phyloP scores from a whole-genome alignment of 2,329 filamentous ascomycete species.

The Ascochyta lentis region DNA sequence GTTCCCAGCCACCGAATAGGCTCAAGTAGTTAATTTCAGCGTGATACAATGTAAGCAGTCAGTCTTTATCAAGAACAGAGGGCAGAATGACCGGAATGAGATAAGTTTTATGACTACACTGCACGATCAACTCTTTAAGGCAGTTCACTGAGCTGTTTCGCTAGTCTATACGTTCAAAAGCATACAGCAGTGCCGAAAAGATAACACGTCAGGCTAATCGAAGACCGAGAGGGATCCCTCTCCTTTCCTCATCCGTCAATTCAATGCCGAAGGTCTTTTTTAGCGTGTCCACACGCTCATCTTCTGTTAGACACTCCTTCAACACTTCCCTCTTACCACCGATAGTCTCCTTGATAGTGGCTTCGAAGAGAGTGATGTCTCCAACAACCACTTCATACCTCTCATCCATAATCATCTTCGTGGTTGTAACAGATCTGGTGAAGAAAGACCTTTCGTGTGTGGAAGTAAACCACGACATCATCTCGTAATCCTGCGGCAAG shows the following conservation, averaged over 20 bases:
- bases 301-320: constrained; percentile 12
- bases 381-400: constrained; percentile 12
- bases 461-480: constrained; percentile 34
- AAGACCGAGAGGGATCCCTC: neutral
- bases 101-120: too few relatives aligned
- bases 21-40: too few relatives aligned
- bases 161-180: neutral
- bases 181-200: neutral
- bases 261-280: constrained; percentile 10
- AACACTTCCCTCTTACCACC: neutral
- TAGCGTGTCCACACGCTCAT: constrained; percentile 11
- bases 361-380: constrained; percentile 14
- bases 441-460: constrained; percentile 25
- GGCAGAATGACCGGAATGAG: too few relatives aligned
- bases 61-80: too few relatives aligned
- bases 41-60: too few relatives aligned
- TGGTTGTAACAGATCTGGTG: constrained; percentile 23
- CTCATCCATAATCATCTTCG: constrained; percentile 20
- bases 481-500: constrained; percentile 29
- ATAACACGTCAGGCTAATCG: neutral
- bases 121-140: too few relatives aligned
- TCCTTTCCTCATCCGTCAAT: constrained; percentile 8
- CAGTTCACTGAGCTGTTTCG: too few relatives aligned
- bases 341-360: constrained; percentile 1
- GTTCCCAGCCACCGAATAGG: too few relatives aligned